Evolutionary conservation across 176 grass and related monocot genomes (phyloP).

Genomic region (Olyra latifolia): DNA sequence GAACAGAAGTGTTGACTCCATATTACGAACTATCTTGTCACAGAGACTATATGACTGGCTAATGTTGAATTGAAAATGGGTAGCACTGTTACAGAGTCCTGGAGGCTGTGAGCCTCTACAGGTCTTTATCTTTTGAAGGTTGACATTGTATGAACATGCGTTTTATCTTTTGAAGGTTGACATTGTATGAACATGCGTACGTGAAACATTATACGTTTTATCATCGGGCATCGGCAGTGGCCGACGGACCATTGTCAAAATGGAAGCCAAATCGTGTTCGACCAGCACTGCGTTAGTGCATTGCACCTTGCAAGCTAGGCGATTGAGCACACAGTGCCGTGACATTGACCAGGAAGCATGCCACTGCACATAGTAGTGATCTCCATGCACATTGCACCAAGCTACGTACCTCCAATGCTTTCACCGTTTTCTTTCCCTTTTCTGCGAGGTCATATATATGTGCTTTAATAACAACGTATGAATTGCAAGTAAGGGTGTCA

Average conservation of each 20-base stretch:
- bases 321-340: not conserved
- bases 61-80: not conserved
- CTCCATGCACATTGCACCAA: not conserved
- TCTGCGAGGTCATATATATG: not conserved
- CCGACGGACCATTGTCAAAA: not conserved
- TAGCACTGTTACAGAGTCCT: not conserved
- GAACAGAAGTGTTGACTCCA: not conserved
- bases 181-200: not conserved
- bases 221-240: not conserved
- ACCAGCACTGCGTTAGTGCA: not conserved
- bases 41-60: not conserved
- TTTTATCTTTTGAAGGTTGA: not conserved
- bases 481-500: no score
- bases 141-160: not conserved
- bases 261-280: not conserved
- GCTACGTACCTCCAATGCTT: not conserved
- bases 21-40: not conserved
- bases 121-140: not conserved
- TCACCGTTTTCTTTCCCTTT: not conserved
- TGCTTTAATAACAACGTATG: not conserved
- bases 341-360: not conserved
- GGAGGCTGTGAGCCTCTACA: not conserved
- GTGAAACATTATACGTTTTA: not conserved
- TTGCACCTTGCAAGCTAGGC: no score
- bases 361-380: not conserved